Evolutionary conservation across 306 rosid genomes (phyloP), one percentile per base, ranked within the genome.

Genomic region (Vachellia collinsii): DNA sequence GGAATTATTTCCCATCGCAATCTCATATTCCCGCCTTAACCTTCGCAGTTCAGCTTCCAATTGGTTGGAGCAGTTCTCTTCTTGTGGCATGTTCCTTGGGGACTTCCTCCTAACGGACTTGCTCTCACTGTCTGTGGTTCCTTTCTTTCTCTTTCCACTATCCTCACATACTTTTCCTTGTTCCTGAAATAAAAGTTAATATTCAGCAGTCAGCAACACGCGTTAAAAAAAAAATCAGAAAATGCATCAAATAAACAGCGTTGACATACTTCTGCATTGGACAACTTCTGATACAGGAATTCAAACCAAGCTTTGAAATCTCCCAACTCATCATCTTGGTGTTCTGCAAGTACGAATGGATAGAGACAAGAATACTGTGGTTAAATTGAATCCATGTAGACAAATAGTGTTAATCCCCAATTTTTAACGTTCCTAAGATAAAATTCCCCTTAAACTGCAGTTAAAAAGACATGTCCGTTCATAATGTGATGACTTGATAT

Each of bases 271-370:
- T 89, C 83, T 53, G 74, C 84, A 71, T 84, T 44, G 3, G 85
- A 39, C 53, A 70, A 75, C 66, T 88, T 80, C 23, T 47, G 41
- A 67, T 84, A 74, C 19, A 88, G 84, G 38, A 62, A 74, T 74
- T 86, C 89, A 78, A 87, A 83, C 79, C 85, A 83, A 22, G 79
- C 84, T 76, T 87, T 87, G 63, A 93, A 89, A 89, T 88, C 97
- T 17, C 64, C 87, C 88, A 93, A 83, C 42, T 96, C 98, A 70
- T 74, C 73, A 56, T 88, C 86, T 43, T 86, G 48, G 12, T 84
- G 75, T 44, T 86, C 98, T 93, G 91, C 75, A 82, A 75, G 38
- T 19, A 75, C 41, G 20, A 65, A 66, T 79, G 7, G 66, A 82
- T 11, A 44, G 44, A 78, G 61, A 13, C 77, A 78, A 59, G 70